Evolutionary conservation across 2,329 filamentous ascomycete genomes (phyloP).

Genomic region (Bipolaris oryzae): DNA sequence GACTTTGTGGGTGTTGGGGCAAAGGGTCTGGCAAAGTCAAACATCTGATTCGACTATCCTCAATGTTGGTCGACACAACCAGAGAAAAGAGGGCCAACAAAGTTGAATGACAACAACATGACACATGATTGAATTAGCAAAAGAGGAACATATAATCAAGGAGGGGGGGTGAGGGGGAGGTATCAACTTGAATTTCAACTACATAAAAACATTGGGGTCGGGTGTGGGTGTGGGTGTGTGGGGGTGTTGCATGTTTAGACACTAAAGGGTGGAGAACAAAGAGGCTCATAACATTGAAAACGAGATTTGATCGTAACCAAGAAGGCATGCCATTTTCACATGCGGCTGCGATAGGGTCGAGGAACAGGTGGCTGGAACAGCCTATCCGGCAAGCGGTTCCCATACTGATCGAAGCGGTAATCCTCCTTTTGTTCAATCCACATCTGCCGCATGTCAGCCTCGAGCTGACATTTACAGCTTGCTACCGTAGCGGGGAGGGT

Average conservation of each 20-base stretch:
- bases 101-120: not conserved
- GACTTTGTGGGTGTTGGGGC: not conserved
- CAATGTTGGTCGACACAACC: not conserved
- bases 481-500: conserved; percentile 17
- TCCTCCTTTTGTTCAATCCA: conserved; percentile 48
- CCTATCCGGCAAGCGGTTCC: conserved; percentile 42
- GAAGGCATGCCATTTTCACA: conserved; percentile 28
- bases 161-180: conserved; percentile 6
- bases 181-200: conserved; percentile 21
- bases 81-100: not conserved
- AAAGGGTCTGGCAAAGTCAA: not conserved
- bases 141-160: not conserved
- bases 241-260: conserved; percentile 9
- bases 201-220: conserved; percentile 13
- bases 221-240: not conserved
- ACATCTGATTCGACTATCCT: not conserved
- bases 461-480: conserved; percentile 17
- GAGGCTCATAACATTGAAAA: conserved; percentile 15
- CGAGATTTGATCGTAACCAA: conserved; percentile 14
- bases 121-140: not conserved
- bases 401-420: conserved; percentile 44
- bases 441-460: conserved; percentile 28
- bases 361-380: conserved; percentile 33
- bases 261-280: conserved; percentile 9
- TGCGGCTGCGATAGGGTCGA: conserved; percentile 33